Conservation (phyloP, 75 land plant genomes). For the Isoetes taiwanensis region DNA sequence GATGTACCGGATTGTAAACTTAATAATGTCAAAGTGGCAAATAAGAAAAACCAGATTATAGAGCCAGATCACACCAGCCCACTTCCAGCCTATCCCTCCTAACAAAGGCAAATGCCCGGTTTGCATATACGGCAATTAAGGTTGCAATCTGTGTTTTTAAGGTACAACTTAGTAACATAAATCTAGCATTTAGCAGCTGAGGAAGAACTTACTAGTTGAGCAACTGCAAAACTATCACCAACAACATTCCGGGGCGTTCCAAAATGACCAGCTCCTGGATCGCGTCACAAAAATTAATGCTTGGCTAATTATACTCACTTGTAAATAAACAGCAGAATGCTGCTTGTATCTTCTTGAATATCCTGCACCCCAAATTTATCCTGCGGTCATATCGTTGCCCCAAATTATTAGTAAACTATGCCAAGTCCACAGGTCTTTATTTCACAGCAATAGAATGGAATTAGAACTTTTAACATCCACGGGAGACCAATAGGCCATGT, state of each 20-base stretch:
- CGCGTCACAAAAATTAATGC: conserved; percentile 71
- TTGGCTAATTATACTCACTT: conserved; percentile 73
- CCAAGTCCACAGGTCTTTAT: too few relatives aligned
- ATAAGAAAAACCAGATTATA: conserved; percentile 37
- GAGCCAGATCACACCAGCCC: conserved; percentile 71
- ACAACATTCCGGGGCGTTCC: conserved; percentile 53
- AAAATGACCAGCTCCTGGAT: conserved; percentile 58
- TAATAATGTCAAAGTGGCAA: conserved; percentile 49
- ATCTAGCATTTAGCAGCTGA: background rate
- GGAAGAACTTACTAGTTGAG: conserved; percentile 49
- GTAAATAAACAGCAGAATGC: conserved; percentile 28
- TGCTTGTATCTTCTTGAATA: background rate
- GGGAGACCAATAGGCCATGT: too few relatives aligned
- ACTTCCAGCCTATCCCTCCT: conserved; percentile 57
- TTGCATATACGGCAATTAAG: conserved; percentile 49
- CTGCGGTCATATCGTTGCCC: background rate
- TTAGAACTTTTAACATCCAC: too few relatives aligned
- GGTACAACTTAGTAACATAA: too few relatives aligned
- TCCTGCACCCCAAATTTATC: too few relatives aligned
- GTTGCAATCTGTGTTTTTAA: conserved; percentile 42
- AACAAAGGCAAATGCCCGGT: conserved; percentile 43
- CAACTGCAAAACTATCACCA: conserved; percentile 42
- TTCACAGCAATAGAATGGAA: too few relatives aligned
- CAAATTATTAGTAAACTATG: conserved; percentile 36
- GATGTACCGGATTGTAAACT: conserved; percentile 37